Evolutionary conservation across 441 rosid species (phyloP).

Genomic region (Croton setiger): DNA sequence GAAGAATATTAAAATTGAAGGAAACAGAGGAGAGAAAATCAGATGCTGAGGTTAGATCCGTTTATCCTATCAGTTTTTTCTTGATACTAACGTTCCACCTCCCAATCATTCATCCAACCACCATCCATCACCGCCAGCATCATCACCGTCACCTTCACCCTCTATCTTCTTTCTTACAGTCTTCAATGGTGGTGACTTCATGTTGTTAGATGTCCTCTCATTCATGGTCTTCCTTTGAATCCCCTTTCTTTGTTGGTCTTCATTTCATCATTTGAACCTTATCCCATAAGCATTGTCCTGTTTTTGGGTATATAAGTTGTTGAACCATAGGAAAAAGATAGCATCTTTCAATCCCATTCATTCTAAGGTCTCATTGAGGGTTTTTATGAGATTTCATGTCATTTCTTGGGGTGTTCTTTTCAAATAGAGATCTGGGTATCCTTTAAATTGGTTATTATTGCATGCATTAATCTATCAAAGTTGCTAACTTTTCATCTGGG

Average conservation of each 20-base stretch:
- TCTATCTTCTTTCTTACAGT: constrained; percentile 16
- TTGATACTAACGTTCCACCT: constrained; percentile 38
- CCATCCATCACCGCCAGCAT: not conserved
- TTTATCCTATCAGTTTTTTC: not conserved
- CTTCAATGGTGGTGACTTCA: constrained; percentile 14
- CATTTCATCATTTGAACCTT: constrained; percentile 7
- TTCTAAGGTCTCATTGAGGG: constrained; percentile 17
- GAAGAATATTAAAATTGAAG: constrained; percentile 27
- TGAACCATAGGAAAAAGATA: not conserved
- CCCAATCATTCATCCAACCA: constrained; percentile 11
- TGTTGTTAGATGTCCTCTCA: constrained; percentile 23
- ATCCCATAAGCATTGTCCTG: not conserved
- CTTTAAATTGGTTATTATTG: not conserved
- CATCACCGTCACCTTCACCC: not conserved
- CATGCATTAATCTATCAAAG: not conserved
- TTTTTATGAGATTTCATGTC: constrained; percentile 1
- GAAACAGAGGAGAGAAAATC: constrained; percentile 20
- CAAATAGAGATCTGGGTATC: constrained; percentile 30
- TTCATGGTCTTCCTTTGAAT: constrained; percentile 6
- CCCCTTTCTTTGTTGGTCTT: too few species aligned
- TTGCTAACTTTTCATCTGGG: constrained; percentile 16
- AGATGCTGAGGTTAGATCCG: constrained; percentile 24
- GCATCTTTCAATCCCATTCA: constrained; percentile 5
- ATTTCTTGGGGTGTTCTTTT: constrained; percentile 15
- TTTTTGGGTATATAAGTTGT: not conserved